Evolutionary conservation across 345 rosid genomes (phyloP), one percentile per base, ranked within the genome.

Genomic region (Acer saccharum): DNA sequence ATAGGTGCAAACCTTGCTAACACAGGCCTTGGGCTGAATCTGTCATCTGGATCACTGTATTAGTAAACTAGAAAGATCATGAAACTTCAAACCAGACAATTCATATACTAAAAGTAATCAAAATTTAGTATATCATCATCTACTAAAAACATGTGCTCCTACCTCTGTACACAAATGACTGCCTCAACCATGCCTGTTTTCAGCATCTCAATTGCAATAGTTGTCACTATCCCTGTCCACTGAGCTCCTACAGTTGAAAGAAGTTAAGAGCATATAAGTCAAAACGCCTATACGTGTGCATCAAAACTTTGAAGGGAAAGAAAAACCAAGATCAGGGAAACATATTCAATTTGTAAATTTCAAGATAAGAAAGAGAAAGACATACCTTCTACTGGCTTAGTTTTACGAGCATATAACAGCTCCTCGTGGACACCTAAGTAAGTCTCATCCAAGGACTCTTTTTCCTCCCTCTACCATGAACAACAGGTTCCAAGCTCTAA

Each of bases 91-190:
- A 58, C 6, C 9, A 71, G 39, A 65, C 10, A 27, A 10, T n/a
- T 14, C 54, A 8, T 18, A 20, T n/a, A 52, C 6, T 68, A 17
- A 41, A 25, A 17, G 62, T 52, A 6, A 35, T 8, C 21, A 81
- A 27, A 16, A 16, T 46, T 9, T 4, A 50, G 4, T 61, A 65
- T 41, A 74, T 69, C 50, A 61, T 46, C 13, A 39, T 75, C 39
- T 25, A 63, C 18, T 68, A 65, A 10, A 72, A 61, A 27, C 39
- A 48, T 52, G 25, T 55, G 14, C 58, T 64, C 62, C 66, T 83
- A 95, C 98, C 98, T 95, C 83, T 95, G 98, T 52, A 95, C 98
- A 89, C 98, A 95, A 75, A 95, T 80, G 74, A 93, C 98, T 77
- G 98, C 98, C 73, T 95, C 98, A 68, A 95, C 98, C 91, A 92